Evolutionary conservation across 371 early-diverging fungal genomes (phyloP), one percentile per base, ranked within the genome.

Genomic region (Mucor irregularis): DNA sequence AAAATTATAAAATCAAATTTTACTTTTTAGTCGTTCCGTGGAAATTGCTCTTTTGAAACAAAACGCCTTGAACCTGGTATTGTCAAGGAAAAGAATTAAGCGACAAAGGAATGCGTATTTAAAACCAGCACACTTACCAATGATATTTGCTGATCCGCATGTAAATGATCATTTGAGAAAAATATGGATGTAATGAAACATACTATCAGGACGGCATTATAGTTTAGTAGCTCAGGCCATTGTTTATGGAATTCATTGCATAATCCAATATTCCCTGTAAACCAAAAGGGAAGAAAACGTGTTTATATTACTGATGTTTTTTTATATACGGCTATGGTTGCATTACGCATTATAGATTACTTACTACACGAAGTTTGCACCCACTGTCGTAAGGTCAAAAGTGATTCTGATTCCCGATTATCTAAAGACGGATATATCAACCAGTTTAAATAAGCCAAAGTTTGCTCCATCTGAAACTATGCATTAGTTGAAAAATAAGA

Each of bases 401-500:
- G 25, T 25, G 62, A 62, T 30, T 37, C 22, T 5, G 57, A 35
- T 28, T 57, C 37, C 34, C 57, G 40, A 29, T 52, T 31, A 29
- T 62, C 57, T 17, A 48, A 25, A 17, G 57, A 22, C 9, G 62
- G 62, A 14, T 48, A 57, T 14, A 57, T 46, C 11, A 62, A 17
- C 53, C 52, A 62, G 24, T 62, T 56, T 24, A 62, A 33, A 26
- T 51, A 51, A 0, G 26, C 29, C 19, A 62, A 22, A 14, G 16
- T 33, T 16, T 51, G 37, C 14, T 62, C 55, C 56, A 57, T 28
- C 57, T 62, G 10, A 10, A 26, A 21, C 6, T 14, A 24, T n/a
- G 5, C 22, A 3, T 24, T 22, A 24, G 2, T 14, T 30, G 13
- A 9, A 26, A 16, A 42, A 25, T 31, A 39, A 17, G 25, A 9